Evolutionary conservation across 306 rosid species (phyloP).

Genomic region (Sindora glabra): DNA sequence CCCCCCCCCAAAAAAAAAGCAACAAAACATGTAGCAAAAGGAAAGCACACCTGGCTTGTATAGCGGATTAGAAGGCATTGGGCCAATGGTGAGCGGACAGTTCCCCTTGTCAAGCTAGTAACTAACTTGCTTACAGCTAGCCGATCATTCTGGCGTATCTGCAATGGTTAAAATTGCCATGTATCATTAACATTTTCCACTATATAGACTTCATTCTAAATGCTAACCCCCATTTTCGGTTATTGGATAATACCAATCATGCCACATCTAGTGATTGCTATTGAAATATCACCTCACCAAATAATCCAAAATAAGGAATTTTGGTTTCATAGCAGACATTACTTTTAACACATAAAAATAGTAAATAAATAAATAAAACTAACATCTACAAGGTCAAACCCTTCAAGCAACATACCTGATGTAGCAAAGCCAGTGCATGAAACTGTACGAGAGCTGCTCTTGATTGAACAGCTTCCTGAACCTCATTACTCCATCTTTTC

Average conservation of each 20-base stretch:
- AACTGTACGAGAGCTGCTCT: conserved; percentile 99
- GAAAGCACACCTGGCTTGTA: conserved; percentile 78
- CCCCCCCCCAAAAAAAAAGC: too few relatives aligned
- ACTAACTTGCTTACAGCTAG: conserved; percentile 96
- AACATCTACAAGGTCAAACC: conserved; percentile 15
- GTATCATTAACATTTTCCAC: conserved; percentile 8
- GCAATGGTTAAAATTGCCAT: conserved; percentile 24
- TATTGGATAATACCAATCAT: too few relatives aligned
- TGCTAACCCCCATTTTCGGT: too few relatives aligned
- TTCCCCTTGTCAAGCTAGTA: conserved; percentile 94
- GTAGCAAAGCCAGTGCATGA: conserved; percentile 90
- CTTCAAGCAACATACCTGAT: conserved; percentile 60
- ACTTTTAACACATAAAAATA: not conserved
- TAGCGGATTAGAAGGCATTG: conserved; percentile 94
- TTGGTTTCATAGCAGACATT: not conserved
- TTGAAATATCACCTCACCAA: too few relatives aligned
- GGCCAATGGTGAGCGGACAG: conserved; percentile 96
- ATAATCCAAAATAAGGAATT: conserved; percentile 4
- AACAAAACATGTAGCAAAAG: not conserved
- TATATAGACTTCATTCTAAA: not conserved
- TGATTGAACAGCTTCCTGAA: conserved; percentile 98
- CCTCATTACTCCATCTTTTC: conserved; percentile 98
- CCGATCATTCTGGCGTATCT: conserved; percentile 97
- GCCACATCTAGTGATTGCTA: too few relatives aligned
- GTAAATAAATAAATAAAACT: too few relatives aligned